Evolutionary conservation across 164 flowering plant species (phyloP), one percentile per base, ranked within the genome.

Genomic region (Magnolia kwangsiensis): DNA sequence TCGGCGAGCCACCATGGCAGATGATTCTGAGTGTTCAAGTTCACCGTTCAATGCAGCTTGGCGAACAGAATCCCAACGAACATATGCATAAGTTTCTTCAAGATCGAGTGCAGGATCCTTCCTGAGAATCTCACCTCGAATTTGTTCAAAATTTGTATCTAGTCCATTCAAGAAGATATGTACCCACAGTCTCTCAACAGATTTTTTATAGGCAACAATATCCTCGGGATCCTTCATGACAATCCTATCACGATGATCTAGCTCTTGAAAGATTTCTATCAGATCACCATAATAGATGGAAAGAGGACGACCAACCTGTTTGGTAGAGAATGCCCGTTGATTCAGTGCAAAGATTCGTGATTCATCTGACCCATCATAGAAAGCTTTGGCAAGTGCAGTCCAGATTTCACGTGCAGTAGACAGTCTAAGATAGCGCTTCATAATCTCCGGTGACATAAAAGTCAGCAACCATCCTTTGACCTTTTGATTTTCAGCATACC

Each of bases 231-330:
- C 72, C 7, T 69, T 49, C 72, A 37, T 37, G 8, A 37, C 51
- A 45, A 49, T 49, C 51, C 9, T 50, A 69, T 24, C 64, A 29
- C 69, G 73, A 24, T 73, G 76, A n/a, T 76, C 78, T 5, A 76
- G 20, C 24, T 79, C 81, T 68, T 75, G 81, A 45, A 75, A 75
- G 61, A 59, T 79, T 55, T 51, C 69, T 0, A 72, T 55, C 10
- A 79, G 45, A 4, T 72, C 81, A 61, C 76, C 70, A 76, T 75
- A 79, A 68, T 76, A 75, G 8, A 72, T 76, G 10, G 78, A 72
- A 1, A 76, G 50, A 37, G 58, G 71, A 0, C 74, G 65, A 69
- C 77, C 74, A 71, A 1, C 50, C 58, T 74, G 55, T 19, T 50
- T 69, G 45, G 74, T 19, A 31, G 71, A 24, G 45, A 78, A 74